These are phyloP conservation scores for Tanacetum coccineum DNA, from an alignment of 129 eudicot genomes.

Conservation along the genomic window DNA sequence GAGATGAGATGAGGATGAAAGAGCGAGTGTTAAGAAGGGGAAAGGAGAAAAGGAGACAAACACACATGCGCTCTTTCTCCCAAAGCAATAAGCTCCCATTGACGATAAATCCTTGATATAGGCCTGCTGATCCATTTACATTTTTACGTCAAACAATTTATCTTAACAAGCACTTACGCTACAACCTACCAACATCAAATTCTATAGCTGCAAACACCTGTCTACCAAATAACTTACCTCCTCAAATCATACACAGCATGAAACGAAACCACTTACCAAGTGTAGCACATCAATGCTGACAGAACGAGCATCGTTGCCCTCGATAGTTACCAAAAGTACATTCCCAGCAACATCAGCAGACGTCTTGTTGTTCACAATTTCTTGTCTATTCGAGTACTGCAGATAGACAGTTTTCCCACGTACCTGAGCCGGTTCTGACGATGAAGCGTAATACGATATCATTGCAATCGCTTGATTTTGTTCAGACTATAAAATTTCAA, in stretches of 20 bases:
- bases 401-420: conserved; percentile 96
- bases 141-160: conserved; percentile 64
- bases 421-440: conserved; percentile 97
- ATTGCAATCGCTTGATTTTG: conserved; percentile 89
- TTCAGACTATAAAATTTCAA: conserved; percentile 57
- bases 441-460: conserved; percentile 97
- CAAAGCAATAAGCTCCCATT: conserved; percentile 97
- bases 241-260: conserved; percentile 9
- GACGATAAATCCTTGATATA: conserved; percentile 86
- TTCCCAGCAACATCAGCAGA: conserved; percentile 99
- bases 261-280: conserved; percentile 61
- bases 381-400: conserved; percentile 97
- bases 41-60: conserved; percentile 94
- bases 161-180: conserved; percentile 50
- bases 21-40: conserved; percentile 87
- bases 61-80: conserved; percentile 98
- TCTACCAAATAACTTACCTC: conserved; percentile 27
- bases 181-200: conserved; percentile 43
- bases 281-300: conserved; percentile 96
- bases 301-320: conserved; percentile 82
- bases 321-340: conserved; percentile 89
- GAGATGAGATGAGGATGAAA: conserved; percentile 60
- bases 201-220: not conserved
- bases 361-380: conserved; percentile 97
- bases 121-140: conserved; percentile 96